Conservation (phyloP, 192 early-diverging fungal genomes). For the Linnemannia schmuckeri region DNA sequence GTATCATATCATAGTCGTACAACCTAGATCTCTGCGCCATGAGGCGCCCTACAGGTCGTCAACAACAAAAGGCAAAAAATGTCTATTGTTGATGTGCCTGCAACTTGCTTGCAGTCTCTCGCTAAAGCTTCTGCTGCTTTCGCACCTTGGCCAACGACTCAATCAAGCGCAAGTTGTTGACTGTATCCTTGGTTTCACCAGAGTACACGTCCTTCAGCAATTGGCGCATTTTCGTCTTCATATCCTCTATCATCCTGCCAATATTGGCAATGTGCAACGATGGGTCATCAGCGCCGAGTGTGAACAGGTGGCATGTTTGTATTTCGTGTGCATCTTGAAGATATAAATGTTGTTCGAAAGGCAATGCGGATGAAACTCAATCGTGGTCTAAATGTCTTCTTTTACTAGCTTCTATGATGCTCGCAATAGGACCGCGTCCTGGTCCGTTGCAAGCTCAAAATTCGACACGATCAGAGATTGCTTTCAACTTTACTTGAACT, state of each 20-base stretch:
- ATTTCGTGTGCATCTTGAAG: no score
- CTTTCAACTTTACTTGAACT: no score
- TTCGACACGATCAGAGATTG: no score
- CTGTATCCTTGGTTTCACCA: conserved; percentile 93
- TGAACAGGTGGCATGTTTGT: no score
- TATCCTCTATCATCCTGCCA: conserved; percentile 64
- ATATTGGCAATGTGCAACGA: conserved; percentile 92
- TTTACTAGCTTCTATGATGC: no score
- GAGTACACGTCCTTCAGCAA: conserved; percentile 96
- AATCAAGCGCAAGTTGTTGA: conserved; percentile 90
- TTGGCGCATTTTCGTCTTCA: conserved; percentile 98
- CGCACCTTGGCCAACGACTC: conserved; percentile 80
- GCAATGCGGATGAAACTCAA: no score
- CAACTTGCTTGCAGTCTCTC: conserved; percentile 81
- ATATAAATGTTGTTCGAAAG: no score
- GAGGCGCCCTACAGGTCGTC: neutral
- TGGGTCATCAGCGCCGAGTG: conserved; percentile 58
- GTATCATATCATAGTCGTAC: neutral
- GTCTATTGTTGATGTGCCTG: conserved; percentile 60
- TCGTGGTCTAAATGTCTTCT: no score
- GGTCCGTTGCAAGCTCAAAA: no score
- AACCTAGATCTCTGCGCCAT: neutral
- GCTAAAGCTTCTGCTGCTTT: conserved; percentile 84
- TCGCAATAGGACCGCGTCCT: no score
- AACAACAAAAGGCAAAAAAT: neutral